These are phyloP conservation scores for Phytophthora pisi DNA, from an alignment of 352 stramenopile species.

Conservation along the genomic window DNA sequence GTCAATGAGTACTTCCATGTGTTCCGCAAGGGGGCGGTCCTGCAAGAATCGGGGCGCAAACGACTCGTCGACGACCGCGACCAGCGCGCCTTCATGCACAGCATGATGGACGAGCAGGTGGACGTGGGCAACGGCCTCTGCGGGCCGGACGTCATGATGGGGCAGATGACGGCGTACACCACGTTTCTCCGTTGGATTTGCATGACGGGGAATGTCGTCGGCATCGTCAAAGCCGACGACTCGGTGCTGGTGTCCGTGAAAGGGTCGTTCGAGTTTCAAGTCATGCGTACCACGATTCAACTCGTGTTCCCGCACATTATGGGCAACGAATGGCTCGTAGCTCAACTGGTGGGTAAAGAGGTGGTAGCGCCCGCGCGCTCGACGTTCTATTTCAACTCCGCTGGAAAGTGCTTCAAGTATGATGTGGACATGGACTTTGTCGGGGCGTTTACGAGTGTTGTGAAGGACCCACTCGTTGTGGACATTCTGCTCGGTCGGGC, in stretches of 20 bases:
- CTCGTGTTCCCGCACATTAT: slow-evolving; percentile 33
- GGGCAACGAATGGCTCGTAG: slow-evolving; percentile 21
- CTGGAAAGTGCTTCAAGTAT: slow-evolving; percentile 21
- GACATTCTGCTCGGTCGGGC: slow-evolving; percentile 14
- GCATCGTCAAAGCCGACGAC: slow-evolving; percentile 14
- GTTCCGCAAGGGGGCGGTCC: slow-evolving; percentile 16
- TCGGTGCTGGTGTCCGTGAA: slow-evolving; percentile 15
- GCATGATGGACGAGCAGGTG: slow-evolving; percentile 30
- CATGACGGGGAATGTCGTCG: not conserved
- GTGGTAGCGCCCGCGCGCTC: not conserved
- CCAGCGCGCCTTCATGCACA: slow-evolving; percentile 29
- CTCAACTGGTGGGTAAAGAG: slow-evolving; percentile 17
- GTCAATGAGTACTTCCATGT: slow-evolving; percentile 23
- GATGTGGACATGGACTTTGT: slow-evolving; percentile 30
- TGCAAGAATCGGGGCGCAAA: slow-evolving; percentile 1
- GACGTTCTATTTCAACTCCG: slow-evolving; percentile 24
- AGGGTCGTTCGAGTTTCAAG: slow-evolving; percentile 23
- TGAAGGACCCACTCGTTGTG: slow-evolving; percentile 19
- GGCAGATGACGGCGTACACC: slow-evolving; percentile 18
- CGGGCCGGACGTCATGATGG: slow-evolving; percentile 23
- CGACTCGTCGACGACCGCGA: slow-evolving; percentile 11
- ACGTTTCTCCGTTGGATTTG: slow-evolving; percentile 5
- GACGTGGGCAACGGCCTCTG: slow-evolving; percentile 19
- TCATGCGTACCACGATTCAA: slow-evolving; percentile 27
- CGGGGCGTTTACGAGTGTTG: slow-evolving; percentile 15